Percentiles rank a stretch among this genome's conserved stretches.
Conservation (phyloP, 2,329 filamentous ascomycete species). For the Diplodia sapinea region DNA sequence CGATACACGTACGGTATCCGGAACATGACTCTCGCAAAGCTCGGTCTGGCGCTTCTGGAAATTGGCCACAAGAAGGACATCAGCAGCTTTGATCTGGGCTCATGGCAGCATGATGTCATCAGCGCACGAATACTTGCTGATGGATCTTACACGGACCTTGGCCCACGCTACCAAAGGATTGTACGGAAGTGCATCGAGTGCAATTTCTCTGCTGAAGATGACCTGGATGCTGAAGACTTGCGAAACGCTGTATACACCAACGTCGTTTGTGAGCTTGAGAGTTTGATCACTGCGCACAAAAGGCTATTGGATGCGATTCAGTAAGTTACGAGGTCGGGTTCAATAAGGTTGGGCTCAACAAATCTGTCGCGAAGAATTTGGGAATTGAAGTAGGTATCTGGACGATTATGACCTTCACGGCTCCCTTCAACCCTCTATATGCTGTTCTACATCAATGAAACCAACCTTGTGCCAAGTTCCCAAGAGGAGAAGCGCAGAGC, state of each 20-base stretch:
- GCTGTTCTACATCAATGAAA: too few species aligned
- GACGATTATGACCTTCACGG: background rate
- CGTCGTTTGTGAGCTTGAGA: background rate
- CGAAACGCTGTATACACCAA: background rate
- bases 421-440: too few species aligned
- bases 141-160: background rate
- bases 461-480: too few species aligned
- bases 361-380: background rate
- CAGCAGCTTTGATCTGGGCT: constrained; percentile 34
- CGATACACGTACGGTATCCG: constrained; percentile 36
- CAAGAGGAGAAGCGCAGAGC: too few species aligned
- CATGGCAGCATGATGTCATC: constrained; percentile 9
- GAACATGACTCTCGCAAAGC: constrained; percentile 38
- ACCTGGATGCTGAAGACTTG: background rate
- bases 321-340: background rate
- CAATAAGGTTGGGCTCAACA: background rate
- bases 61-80: constrained; percentile 39
- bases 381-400: too few species aligned
- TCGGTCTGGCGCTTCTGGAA: constrained; percentile 40
- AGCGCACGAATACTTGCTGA: constrained; percentile 14
- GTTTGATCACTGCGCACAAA: background rate
- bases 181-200: constrained; percentile 1
- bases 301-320: background rate
- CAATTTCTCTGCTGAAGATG: background rate
- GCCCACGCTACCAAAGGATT: constrained; percentile 8